Evolutionary conservation across 139 green algal species (phyloP), one percentile per base, ranked within the genome.

Genomic region (Medakamo hakoo): DNA sequence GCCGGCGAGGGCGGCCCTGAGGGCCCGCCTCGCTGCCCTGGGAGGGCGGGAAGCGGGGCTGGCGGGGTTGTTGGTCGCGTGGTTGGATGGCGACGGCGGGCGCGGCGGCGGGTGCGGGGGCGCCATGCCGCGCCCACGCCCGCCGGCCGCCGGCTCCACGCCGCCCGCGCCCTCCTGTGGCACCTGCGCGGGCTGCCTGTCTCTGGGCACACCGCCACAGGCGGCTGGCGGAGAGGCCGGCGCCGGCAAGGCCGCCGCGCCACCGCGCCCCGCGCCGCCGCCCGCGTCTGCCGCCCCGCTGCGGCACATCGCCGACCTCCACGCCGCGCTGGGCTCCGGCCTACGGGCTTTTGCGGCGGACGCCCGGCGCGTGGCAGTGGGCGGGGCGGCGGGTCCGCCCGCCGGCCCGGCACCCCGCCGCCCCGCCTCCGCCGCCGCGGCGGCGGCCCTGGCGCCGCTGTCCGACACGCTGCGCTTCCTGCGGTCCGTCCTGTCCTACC

Each of bases 381-480:
- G 52, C 4, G n/a, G n/a, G n/a, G n/a, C n/a, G n/a, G n/a, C n/a
- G n/a, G n/a, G n/a, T n/a, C n/a, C n/a, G n/a, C n/a, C n/a, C n/a
- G n/a, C n/a, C n/a, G n/a, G n/a, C n/a, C n/a, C n/a, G n/a, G n/a
- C n/a, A n/a, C n/a, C n/a, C n/a, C n/a, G n/a, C n/a, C n/a, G n/a
- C n/a, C n/a, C 55, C 4, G 40, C 57, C 48, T 58, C 49, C 3
- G 57, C 30, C 16, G 27, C 61, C 22, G 48, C 27, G 59, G 55
- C 69, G 0, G 55, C 29, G 16, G 71, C 83, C 67, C 71, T 93
- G 55, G 68, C 67, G 0, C 65, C 71, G 4, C 75, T 95, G 55
- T 71, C 85, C 49, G 84, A 93, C 62, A 71, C 68, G 56, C 73
- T 91, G 74, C 74, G 86, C 59, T 96, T 96, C 68, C 83, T 96